Conservation (phyloP, 2,329 filamentous ascomycete genomes). For the Orbilia javanica region DNA sequence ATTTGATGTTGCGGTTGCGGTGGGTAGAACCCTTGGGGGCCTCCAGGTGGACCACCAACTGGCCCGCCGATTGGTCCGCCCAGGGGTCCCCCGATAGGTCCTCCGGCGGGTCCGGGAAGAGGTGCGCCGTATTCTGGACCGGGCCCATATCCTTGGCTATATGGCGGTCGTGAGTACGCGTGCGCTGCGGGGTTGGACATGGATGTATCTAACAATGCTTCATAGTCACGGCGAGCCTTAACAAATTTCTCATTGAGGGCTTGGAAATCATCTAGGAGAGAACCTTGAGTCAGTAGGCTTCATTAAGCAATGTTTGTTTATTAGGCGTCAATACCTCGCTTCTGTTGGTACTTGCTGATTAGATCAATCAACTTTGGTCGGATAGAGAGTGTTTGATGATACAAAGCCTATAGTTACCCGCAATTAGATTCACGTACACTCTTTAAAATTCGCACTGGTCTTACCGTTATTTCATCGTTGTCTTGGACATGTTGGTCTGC, state of each 20-base stretch:
- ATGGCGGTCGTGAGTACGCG: conserved; percentile 75
- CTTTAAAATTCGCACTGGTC: conserved; percentile 61
- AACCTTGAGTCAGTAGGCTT: conserved; percentile 41
- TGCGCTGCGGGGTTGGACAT: conserved; percentile 93
- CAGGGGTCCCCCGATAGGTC: conserved; percentile 9
- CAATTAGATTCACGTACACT: conserved; percentile 14
- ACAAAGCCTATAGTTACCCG: conserved; percentile 73
- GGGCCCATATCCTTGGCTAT: conserved; percentile 62
- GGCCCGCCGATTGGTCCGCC: conserved; percentile 22
- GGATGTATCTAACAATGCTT: conserved; percentile 92
- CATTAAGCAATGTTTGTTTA: not conserved
- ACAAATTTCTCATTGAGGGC: conserved; percentile 99
- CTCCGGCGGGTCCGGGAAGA: conserved; percentile 43
- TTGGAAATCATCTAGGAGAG: conserved; percentile 86
- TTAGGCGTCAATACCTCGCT: conserved; percentile 78
- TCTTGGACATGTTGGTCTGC: conserved; percentile 85
- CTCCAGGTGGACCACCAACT: conserved; percentile 4
- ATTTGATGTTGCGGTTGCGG: conserved; percentile 33
- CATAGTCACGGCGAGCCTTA: conserved; percentile 96
- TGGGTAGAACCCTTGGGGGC: conserved; percentile 52
- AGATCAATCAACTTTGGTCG: conserved; percentile 96
- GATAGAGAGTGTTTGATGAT: conserved; percentile 94
- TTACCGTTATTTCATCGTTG: conserved; percentile 93
- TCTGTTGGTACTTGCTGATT: conserved; percentile 98
- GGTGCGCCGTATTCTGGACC: conserved; percentile 63